Percentiles rank a stretch among this genome's conserved stretches.
Evolutionary conservation across 1,284 basidiomycete genomes (phyloP).

Genomic region (Ceratobasidium sp.): DNA sequence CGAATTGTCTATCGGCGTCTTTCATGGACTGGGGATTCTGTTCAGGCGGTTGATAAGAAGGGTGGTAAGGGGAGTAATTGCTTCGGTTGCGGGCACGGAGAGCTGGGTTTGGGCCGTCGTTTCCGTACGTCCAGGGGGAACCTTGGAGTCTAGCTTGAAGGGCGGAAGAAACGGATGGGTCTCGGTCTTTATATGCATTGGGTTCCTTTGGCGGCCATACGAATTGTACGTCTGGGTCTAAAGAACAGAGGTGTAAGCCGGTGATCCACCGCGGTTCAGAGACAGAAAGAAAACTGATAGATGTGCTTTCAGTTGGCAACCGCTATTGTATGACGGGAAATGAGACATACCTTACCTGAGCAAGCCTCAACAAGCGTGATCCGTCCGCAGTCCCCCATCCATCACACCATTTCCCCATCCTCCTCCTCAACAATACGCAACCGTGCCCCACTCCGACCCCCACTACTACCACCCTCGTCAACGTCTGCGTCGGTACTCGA

Average conservation of each 20-base stretch:
- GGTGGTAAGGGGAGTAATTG: constrained; percentile 72
- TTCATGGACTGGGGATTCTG: constrained; percentile 16
- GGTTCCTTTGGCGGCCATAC: constrained; percentile 65
- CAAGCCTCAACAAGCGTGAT: constrained; percentile 43
- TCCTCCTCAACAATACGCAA: constrained; percentile 40
- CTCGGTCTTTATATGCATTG: constrained; percentile 52
- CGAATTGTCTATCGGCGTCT: constrained; percentile 41
- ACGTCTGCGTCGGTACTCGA: constrained; percentile 40
- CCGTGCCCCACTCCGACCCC: constrained; percentile 30
- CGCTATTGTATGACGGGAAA: constrained; percentile 9
- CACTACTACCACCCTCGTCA: constrained; percentile 38
- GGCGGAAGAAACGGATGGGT: constrained; percentile 45
- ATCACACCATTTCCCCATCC: constrained; percentile 42
- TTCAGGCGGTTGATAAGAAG: constrained; percentile 66
- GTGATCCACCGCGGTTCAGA: not conserved
- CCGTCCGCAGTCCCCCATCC: constrained; percentile 23
- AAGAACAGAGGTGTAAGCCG: constrained; percentile 27
- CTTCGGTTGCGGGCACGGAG: constrained; percentile 55
- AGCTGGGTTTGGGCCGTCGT: constrained; percentile 55
- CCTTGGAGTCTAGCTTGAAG: constrained; percentile 47
- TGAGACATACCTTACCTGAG: constrained; percentile 21
- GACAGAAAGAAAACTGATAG: constrained; percentile 39
- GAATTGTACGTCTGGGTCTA: constrained; percentile 60
- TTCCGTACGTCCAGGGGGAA: constrained; percentile 63
- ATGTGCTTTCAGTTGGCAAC: constrained; percentile 21